These are phyloP conservation scores for Picochlorum sp. DNA, from an alignment of 139 green algal species.

Conservation along the genomic window DNA sequence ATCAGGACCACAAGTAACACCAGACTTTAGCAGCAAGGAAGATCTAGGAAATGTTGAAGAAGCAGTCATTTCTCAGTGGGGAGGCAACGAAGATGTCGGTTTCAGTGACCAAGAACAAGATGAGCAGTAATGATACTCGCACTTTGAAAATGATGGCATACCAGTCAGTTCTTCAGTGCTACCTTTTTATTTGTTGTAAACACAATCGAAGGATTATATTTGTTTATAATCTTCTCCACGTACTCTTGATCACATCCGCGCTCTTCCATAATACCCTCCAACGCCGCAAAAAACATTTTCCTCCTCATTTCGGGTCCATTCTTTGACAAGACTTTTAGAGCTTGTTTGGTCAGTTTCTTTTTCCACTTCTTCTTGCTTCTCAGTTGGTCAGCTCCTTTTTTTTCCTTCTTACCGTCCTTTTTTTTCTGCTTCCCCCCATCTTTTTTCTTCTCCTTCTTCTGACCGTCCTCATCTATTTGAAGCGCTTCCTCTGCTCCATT, in stretches of 20 bases:
- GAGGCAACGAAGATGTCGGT: background rate
- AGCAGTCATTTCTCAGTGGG: constrained; percentile 20
- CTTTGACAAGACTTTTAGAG: background rate
- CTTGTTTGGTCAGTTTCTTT: background rate
- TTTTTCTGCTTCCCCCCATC: background rate
- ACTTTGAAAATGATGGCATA: background rate
- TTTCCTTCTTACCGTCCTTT: background rate
- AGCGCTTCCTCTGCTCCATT: background rate
- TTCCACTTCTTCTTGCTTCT: constrained; percentile 17
- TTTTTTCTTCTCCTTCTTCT: background rate
- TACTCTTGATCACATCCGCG: background rate
- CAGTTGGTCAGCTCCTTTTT: constrained; percentile 5
- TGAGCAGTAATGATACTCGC: background rate
- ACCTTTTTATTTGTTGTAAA: background rate
- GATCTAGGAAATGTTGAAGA: constrained; percentile 21
- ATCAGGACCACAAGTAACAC: background rate
- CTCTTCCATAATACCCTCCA: background rate
- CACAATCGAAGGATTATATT: background rate
- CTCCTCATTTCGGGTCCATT: background rate
- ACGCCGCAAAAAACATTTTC: background rate
- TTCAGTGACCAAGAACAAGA: background rate
- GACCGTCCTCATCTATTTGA: background rate
- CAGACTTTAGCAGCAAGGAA: constrained; percentile 15
- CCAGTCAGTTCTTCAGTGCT: background rate
- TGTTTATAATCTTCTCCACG: background rate